Evolutionary conservation across 768 basidiomycete genomes (phyloP), one percentile per base, ranked within the genome.

Genomic region (Sistotremastrum niveocremeum): DNA sequence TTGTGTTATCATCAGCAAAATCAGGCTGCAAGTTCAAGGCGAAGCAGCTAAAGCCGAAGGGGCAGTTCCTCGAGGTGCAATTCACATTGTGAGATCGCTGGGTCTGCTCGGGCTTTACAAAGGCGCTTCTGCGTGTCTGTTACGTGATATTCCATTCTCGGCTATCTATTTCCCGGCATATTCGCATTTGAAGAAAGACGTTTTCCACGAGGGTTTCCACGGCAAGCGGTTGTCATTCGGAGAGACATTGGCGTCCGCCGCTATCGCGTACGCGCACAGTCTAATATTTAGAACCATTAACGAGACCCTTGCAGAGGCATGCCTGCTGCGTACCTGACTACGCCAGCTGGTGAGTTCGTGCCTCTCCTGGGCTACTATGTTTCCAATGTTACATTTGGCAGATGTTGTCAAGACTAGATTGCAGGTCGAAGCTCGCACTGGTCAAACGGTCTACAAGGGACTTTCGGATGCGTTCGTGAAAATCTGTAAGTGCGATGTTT

Each of bases 321-420:
- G 91, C 94, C 94, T 46, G 91, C 93, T 39, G 90, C 91, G 36
- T 93, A 91, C 64, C 66, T 94, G 51, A 88, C 88, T 33, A 93
- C 89, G 6, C 89, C 90, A 37, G 85, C 85, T 55, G 87, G 87
- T 86, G 52, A 56, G 69, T 52, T 46, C 45, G 38, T 45, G 28
- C 6, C 37, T 40, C 44, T 41, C 12, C 11, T 9, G 33, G 39
- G 39, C 43, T 34, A 34, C 33, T 34, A 44, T 37, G 31, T 12
- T 49, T 52, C 28, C 37, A 9, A 36, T 37, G 39, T 46, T 28
- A 54, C 49, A 29, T 34, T 32, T 29, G 42, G 49, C 60, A 84
- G 94, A 99, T 64, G 95, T 98, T 50, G 86, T 98, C 58, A 98
- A 99, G 74, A 98, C 95, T 10, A 77, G 93, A 41, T 66, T 98